Evolutionary conservation across 176 grass and related monocot genomes (phyloP).

Genomic region (Cenchrus purpureus): DNA sequence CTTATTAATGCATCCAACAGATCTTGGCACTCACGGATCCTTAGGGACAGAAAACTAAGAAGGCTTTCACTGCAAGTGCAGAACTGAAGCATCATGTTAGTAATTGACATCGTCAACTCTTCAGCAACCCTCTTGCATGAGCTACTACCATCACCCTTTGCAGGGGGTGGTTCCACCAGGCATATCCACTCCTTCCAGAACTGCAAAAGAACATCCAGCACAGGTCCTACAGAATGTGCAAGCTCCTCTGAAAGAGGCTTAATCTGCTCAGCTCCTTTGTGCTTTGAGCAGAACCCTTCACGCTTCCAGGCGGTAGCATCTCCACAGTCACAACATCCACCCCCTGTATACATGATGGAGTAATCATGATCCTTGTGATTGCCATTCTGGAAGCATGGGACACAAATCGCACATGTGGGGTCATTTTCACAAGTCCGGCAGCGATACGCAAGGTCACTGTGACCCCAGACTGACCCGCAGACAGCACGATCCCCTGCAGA

Average conservation of each 20-base stretch:
- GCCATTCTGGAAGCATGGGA: conserved; percentile 93
- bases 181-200: conserved; percentile 78
- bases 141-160: conserved; percentile 23
- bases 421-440: conserved; percentile 94
- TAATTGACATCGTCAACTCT: conserved; percentile 61
- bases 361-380: conserved; percentile 94
- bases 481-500: conserved; percentile 68
- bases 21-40: conserved; percentile 56
- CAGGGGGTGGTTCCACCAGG: conserved; percentile 33
- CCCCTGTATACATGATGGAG: conserved; percentile 91
- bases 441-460: conserved; percentile 84
- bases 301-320: conserved; percentile 94
- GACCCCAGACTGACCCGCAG: conserved; percentile 86
- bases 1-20: conserved; percentile 67
- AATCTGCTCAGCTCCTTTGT: conserved; percentile 91
- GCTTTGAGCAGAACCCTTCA: conserved; percentile 88
- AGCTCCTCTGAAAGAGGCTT: conserved; percentile 74
- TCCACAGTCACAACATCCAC: conserved; percentile 96
- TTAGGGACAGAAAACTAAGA: conserved; percentile 79
- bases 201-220: conserved; percentile 66
- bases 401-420: conserved; percentile 87
- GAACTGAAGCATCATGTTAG: conserved; percentile 80
- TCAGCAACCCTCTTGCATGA: conserved; percentile 42
- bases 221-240: conserved; percentile 66
- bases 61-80: conserved; percentile 84